Evolutionary conservation across 805 yeast genomes (phyloP).

Genomic region (Jamesozyma hellenica): DNA sequence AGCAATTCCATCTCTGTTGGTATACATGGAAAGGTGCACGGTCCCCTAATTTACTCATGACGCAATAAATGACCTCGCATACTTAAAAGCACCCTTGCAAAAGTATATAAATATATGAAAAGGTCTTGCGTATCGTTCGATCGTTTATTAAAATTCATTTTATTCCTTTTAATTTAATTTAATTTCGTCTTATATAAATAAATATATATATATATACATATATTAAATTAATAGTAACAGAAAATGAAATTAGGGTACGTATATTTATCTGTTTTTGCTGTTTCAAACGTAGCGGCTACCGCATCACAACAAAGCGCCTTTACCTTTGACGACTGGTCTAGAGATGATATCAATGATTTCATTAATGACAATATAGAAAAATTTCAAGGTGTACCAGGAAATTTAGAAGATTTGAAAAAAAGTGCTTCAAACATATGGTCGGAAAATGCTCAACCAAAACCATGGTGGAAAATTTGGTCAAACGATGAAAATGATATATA

Average conservation of each 20-base stretch:
- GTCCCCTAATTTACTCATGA: too few relatives aligned
- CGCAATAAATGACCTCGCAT: too few relatives aligned
- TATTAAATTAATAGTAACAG: too few relatives aligned
- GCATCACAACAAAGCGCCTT: constrained; percentile 4
- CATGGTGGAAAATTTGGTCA: constrained; percentile 28
- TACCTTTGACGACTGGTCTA: constrained; percentile 26
- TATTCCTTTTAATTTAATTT: too few relatives aligned
- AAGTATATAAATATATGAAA: too few relatives aligned
- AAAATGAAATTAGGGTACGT: background rate
- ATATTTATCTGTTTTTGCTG: background rate
- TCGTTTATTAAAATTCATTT: too few relatives aligned
- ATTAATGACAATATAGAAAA: constrained; percentile 25
- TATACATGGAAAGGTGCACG: too few relatives aligned
- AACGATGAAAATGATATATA: constrained; percentile 3
- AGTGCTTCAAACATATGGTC: constrained; percentile 18
- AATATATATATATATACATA: too few relatives aligned
- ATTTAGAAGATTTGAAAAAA: constrained; percentile 19
- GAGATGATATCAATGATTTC: constrained; percentile 28
- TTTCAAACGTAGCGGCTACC: background rate
- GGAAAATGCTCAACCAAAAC: constrained; percentile 14
- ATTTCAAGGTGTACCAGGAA: constrained; percentile 12
- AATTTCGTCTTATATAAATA: too few relatives aligned
- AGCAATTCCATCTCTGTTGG: too few relatives aligned
- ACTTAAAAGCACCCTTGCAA: too few relatives aligned
- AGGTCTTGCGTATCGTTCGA: too few relatives aligned